phyloP scores from a whole-genome alignment of 805 yeast species.

The Saturnispora besseyi region DNA sequence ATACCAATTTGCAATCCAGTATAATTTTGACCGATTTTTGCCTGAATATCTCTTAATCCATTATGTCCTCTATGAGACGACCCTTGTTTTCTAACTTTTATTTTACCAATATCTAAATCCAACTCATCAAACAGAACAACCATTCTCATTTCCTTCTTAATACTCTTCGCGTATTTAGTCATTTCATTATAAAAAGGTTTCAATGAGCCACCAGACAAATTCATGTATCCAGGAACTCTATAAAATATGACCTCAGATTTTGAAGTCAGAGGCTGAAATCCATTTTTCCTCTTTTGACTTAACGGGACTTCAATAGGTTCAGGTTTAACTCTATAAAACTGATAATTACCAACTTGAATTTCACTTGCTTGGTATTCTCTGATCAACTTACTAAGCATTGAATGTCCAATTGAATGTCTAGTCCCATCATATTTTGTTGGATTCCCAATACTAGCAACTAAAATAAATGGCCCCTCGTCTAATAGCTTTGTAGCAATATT shows the following conservation, averaged over 20 bases:
- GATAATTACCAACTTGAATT: not conserved
- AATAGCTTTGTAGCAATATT: not conserved
- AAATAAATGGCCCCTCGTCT: slow-evolving; percentile 19
- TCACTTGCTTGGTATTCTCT: not conserved
- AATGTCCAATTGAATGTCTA: slow-evolving; percentile 74
- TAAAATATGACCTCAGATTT: slow-evolving; percentile 9
- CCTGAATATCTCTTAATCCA: slow-evolving; percentile 58
- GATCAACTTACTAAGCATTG: slow-evolving; percentile 31
- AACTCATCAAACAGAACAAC: slow-evolving; percentile 77
- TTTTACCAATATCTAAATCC: slow-evolving; percentile 53
- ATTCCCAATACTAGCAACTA: slow-evolving; percentile 60
- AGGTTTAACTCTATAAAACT: not conserved
- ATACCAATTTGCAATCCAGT: slow-evolving; percentile 71
- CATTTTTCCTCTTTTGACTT: not conserved
- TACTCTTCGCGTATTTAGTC: slow-evolving; percentile 16
- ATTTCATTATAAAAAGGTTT: slow-evolving; percentile 35
- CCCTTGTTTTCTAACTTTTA: slow-evolving; percentile 51
- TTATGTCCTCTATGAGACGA: slow-evolving; percentile 76
- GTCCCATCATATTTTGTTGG: slow-evolving; percentile 56
- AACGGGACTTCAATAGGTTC: not conserved
- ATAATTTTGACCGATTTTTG: slow-evolving; percentile 40
- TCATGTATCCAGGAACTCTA: slow-evolving; percentile 42
- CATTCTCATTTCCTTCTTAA: slow-evolving; percentile 30
- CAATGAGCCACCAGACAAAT: slow-evolving; percentile 46
- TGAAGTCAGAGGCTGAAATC: slow-evolving; percentile 1